A percentile compares a stretch with the other conserved stretches of the same genome.
Evolutionary conservation across 1,139 yeast genomes (phyloP).

Genomic region (Protomyces pachydermus): DNA sequence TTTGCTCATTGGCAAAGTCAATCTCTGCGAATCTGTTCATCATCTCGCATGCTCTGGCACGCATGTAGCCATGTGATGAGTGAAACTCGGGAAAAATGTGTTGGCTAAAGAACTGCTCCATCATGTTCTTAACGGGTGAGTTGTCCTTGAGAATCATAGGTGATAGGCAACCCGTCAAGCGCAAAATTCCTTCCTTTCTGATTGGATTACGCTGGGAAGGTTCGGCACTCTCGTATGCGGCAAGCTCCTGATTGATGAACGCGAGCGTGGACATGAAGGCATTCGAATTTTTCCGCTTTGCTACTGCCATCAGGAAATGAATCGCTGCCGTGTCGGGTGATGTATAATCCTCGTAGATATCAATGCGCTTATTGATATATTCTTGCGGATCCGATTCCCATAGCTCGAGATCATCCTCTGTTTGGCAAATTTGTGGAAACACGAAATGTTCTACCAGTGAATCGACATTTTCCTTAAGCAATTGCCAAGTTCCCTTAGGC

Average conservation of each 20-base stretch:
- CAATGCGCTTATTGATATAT: conserved; percentile 75
- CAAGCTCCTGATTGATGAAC: conserved; percentile 54
- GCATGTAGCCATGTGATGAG: conserved; percentile 64
- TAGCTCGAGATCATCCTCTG: conserved; percentile 61
- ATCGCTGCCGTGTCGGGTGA: conserved; percentile 81
- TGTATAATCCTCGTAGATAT: conserved; percentile 62
- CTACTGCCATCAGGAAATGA: conserved; percentile 66
- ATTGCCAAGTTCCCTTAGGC: conserved; percentile 63
- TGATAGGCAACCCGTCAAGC: conserved; percentile 70
- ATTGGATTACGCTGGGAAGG: conserved; percentile 58
- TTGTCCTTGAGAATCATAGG: conserved; percentile 52
- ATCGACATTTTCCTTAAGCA: conserved; percentile 65
- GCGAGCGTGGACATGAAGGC: conserved; percentile 61
- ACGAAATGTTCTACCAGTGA: conserved; percentile 65
- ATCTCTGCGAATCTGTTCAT: conserved; percentile 65
- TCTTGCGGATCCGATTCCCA: conserved; percentile 90
- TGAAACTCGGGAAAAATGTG: conserved; percentile 69
- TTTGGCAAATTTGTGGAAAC: conserved; percentile 72
- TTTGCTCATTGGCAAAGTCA: conserved; percentile 46
- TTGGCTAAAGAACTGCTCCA: conserved; percentile 63
- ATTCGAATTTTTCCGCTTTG: conserved; percentile 58
- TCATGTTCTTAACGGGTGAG: conserved; percentile 57
- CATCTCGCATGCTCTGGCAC: conserved; percentile 80
- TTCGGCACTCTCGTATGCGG: conserved; percentile 42
- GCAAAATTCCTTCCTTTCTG: conserved; percentile 71